Conservation (phyloP, 352 stramenopile genomes). For the Globisporangium apiculatum region DNA sequence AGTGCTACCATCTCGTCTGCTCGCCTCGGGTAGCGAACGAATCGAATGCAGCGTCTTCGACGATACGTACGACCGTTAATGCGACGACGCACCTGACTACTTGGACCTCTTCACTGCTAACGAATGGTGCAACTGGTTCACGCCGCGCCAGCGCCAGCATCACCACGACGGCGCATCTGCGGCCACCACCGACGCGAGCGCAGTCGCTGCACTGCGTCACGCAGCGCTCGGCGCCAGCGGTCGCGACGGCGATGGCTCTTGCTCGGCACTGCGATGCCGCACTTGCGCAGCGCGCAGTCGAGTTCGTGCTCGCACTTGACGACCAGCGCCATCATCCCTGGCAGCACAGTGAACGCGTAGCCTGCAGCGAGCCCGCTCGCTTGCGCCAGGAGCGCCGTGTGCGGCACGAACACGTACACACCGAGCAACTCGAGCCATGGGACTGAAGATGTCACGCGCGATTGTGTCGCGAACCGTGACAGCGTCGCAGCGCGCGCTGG, state of each 20-base stretch:
- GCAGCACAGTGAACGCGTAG: conserved; percentile 7
- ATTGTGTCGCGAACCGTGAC: neutral
- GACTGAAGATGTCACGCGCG: conserved; percentile 21
- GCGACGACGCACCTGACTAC: too few species aligned
- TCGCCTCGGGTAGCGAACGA: too few species aligned
- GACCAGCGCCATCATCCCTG: conserved; percentile 6
- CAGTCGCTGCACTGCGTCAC: conserved; percentile 3
- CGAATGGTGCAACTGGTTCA: too few species aligned
- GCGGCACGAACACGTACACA: conserved; percentile 35
- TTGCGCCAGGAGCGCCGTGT: conserved; percentile 43
- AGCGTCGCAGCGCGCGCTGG: conserved; percentile 12
- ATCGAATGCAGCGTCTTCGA: too few species aligned
- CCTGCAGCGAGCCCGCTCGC: conserved; percentile 43
- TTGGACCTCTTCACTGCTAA: too few species aligned
- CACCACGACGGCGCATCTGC: neutral
- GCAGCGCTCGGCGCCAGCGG: conserved; percentile 9
- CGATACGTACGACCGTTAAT: too few species aligned
- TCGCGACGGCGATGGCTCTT: conserved; percentile 2
- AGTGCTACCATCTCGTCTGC: too few species aligned
- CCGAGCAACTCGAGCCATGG: conserved; percentile 52
- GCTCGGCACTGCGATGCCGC: conserved; percentile 10
- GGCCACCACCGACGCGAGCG: conserved; percentile 9
- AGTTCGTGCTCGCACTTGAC: conserved; percentile 1
- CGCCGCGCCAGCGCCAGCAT: neutral
- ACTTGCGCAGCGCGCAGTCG: conserved; percentile 6